phyloP scores from a whole-genome alignment of 2,329 filamentous ascomycete genomes.

The Aspergillus japonicus region DNA sequence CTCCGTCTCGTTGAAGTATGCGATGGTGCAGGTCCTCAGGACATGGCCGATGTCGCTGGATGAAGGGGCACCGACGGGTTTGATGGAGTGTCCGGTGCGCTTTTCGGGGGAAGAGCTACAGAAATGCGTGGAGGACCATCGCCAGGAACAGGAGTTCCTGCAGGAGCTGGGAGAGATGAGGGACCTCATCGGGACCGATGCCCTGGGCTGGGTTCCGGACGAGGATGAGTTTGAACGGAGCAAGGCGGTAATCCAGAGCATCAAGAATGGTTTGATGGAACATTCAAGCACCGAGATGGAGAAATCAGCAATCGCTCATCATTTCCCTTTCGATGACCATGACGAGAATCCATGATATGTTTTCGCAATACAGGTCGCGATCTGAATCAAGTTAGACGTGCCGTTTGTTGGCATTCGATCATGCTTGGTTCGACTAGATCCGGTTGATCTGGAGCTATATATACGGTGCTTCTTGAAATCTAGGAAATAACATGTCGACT shows the following conservation, averaged over 20 bases:
- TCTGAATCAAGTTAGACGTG: too few relatives aligned
- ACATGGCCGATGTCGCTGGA: slow-evolving; percentile 25
- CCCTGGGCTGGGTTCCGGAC: slow-evolving; percentile 28
- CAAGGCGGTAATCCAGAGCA: slow-evolving; percentile 2
- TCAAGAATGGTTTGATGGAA: slow-evolving; percentile 7
- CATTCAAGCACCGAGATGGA: slow-evolving; percentile 1
- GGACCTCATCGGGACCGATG: slow-evolving; percentile 25
- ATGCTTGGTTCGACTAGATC: too few relatives aligned
- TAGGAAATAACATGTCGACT: too few relatives aligned
- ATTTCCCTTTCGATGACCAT: slow-evolving; percentile 14
- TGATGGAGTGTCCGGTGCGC: slow-evolving; percentile 17
- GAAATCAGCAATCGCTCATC: not conserved
- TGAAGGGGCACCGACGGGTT: not conserved
- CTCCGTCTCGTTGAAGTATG: slow-evolving; percentile 23
- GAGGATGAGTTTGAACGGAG: slow-evolving; percentile 8
- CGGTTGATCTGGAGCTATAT: too few relatives aligned
- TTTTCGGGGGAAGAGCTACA: slow-evolving; percentile 23
- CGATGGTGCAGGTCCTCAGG: slow-evolving; percentile 20
- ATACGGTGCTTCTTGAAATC: too few relatives aligned
- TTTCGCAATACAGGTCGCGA: too few relatives aligned
- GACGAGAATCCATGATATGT: not conserved
- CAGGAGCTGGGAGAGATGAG: slow-evolving; percentile 24
- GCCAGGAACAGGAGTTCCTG: slow-evolving; percentile 21
- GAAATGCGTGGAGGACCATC: slow-evolving; percentile 5
- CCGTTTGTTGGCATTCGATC: too few relatives aligned